Percentiles rank a stretch among this genome's conserved stretches.
Conservation (phyloP, 768 basidiomycete species). For the Lentinus tigrinus region DNA sequence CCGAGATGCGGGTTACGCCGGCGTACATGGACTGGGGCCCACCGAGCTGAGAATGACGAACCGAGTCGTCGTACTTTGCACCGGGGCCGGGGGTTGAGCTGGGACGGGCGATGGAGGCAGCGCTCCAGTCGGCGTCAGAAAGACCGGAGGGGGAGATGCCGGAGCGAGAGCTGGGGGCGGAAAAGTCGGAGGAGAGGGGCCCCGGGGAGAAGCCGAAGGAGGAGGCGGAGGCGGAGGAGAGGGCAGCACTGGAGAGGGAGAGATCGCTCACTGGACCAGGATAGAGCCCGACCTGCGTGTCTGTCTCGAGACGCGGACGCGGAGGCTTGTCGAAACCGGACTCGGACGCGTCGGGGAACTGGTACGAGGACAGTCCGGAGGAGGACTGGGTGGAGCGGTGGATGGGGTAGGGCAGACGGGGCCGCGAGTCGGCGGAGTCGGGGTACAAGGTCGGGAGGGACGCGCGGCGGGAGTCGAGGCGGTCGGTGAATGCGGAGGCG, state of each 20-base stretch:
- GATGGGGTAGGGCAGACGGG: slow-evolving; percentile 60
- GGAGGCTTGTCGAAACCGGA: slow-evolving; percentile 28
- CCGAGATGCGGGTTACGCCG: slow-evolving; percentile 69
- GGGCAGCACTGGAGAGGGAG: slow-evolving; percentile 50
- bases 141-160: slow-evolving; percentile 37
- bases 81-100: slow-evolving; percentile 63
- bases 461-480: slow-evolving; percentile 55
- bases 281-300: slow-evolving; percentile 45
- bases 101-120: slow-evolving; percentile 58
- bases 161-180: slow-evolving; percentile 28
- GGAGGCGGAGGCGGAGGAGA: slow-evolving; percentile 47
- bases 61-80: slow-evolving; percentile 65
- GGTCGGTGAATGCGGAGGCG: slow-evolving; percentile 67
- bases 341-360: slow-evolving; percentile 57
- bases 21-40: slow-evolving; percentile 57
- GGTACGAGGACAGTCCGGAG: slow-evolving; percentile 40
- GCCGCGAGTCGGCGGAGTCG: slow-evolving; percentile 42
- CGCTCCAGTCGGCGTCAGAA: slow-evolving; percentile 18
- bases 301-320: slow-evolving; percentile 51
- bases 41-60: slow-evolving; percentile 69
- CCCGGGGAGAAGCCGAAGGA: slow-evolving; percentile 44
- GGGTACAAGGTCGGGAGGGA: slow-evolving; percentile 63
- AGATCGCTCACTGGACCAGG: slow-evolving; percentile 45
- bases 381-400: slow-evolving; percentile 35
- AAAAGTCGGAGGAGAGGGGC: slow-evolving; percentile 14